A percentile compares a stretch with the other conserved stretches of the same genome.
Conservation (phyloP, 2,329 filamentous ascomycete genomes). For the Cercospora sp. region DNA sequence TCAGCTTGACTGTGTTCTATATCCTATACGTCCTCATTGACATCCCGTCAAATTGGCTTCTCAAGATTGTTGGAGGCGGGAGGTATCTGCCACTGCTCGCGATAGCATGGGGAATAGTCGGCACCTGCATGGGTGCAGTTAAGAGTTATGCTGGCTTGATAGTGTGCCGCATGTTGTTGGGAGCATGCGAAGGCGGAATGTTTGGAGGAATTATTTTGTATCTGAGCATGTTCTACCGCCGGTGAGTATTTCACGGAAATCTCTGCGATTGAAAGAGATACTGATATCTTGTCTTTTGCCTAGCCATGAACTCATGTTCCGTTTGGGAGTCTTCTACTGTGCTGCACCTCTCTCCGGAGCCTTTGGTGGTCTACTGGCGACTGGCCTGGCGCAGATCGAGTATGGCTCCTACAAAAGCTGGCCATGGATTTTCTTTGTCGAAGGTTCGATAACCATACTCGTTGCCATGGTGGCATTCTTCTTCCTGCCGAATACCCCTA, state of each 20-base stretch:
- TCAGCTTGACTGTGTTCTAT: constrained; percentile 49
- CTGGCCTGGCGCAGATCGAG: constrained; percentile 44
- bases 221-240: constrained; percentile 45
- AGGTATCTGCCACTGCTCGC: constrained; percentile 45
- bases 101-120: constrained; percentile 44
- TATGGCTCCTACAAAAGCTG: constrained; percentile 42
- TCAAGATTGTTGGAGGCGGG: constrained; percentile 44
- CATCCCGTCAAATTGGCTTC: constrained; percentile 44
- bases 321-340: constrained; percentile 41
- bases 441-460: constrained; percentile 57
- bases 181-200: constrained; percentile 46
- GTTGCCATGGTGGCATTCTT: constrained; percentile 58
- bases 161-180: constrained; percentile 45
- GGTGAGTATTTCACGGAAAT: not conserved
- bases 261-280: not conserved
- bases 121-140: constrained; percentile 45
- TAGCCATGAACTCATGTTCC: constrained; percentile 43
- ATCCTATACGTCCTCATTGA: constrained; percentile 47
- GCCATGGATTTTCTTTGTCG: constrained; percentile 41
- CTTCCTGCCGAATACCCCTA: constrained; percentile 54
- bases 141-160: constrained; percentile 44
- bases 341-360: constrained; percentile 43
- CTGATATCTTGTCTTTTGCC: not conserved
- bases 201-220: constrained; percentile 42
- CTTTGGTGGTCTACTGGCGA: constrained; percentile 47